phyloP scores from a whole-genome alignment of 2,329 filamentous ascomycete species.

The Apiospora pterosperma region DNA sequence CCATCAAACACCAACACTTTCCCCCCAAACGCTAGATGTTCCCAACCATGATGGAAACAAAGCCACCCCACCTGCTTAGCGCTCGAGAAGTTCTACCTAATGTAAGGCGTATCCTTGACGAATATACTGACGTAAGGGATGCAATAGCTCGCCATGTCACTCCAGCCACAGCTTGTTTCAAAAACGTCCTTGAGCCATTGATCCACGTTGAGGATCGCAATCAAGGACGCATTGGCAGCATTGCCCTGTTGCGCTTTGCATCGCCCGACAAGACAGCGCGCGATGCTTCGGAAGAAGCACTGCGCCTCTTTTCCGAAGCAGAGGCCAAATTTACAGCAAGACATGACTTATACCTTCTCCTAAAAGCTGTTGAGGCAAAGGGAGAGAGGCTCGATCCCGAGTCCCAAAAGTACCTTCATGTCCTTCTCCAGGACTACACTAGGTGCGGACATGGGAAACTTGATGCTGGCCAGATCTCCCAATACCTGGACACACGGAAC shows the following conservation, averaged over 20 bases:
- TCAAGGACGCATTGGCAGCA: background rate
- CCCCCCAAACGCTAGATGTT: background rate
- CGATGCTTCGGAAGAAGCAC: background rate
- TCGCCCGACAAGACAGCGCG: background rate
- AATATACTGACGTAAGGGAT: background rate
- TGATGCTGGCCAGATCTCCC: background rate
- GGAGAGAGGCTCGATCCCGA: background rate
- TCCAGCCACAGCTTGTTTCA: background rate
- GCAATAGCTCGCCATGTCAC: background rate
- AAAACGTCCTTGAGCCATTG: background rate
- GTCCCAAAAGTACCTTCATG: background rate
- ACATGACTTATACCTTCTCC: background rate
- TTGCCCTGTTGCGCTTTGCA: background rate
- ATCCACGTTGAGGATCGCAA: background rate
- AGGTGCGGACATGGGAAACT: background rate
- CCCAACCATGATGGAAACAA: background rate
- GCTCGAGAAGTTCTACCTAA: background rate
- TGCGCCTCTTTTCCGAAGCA: background rate
- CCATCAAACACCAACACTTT: background rate
- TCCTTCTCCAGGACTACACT: background rate
- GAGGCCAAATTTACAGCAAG: background rate
- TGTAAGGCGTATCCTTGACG: background rate
- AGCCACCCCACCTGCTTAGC: background rate
- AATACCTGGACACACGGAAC: background rate
- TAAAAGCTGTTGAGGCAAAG: background rate